Evolutionary conservation across 1,139 yeast species (phyloP), one percentile per base, ranked within the genome.

Genomic region (Saccharomycopsis hybrid): DNA sequence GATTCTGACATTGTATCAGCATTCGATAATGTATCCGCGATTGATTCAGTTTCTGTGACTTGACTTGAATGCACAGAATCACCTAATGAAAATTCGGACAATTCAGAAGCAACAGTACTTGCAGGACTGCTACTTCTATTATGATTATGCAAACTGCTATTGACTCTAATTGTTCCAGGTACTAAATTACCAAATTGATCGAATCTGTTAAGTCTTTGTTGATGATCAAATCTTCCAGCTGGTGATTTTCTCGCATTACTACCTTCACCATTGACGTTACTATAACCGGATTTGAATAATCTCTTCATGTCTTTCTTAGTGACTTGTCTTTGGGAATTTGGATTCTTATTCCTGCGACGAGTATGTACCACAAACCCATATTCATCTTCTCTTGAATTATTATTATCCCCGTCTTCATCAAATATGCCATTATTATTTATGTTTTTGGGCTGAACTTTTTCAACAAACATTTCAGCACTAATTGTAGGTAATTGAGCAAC

Each of bases 401-500:
- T n/a, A n/a, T n/a, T n/a, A n/a, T n/a, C n/a, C n/a, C n/a, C n/a
- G n/a, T n/a, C n/a, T n/a, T n/a, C n/a, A 50, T 55, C 50, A 54
- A 67, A 58, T 60, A 68, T 55, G 9, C 55, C 82, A 58, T 68
- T 76, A 51, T 77, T 82, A 11, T 30, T 42, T 18, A 32, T 18
- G 31, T 43, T 43, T 25, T 43, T 43, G n/a, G n/a, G n/a, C 9
- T 25, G 29, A 18, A 85, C 77, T 63, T 87, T 85, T 61, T 85
- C 92, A 1, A 92, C 89, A 70, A 87, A 88, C 7, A 82, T 72
- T 53, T 86, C 89, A 1, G 96, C 83, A 25, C 82, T 70, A 46
- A 92, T 83, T 2, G 96, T 82, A 1, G 90, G 83, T 56, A 92
- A 70, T 45, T 79, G 78, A 2, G 96, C 96, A 39, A 92, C 96